These are phyloP conservation scores for Penicillium olsonii DNA, from an alignment of 2,329 filamentous ascomycete genomes.

Conservation along the genomic window DNA sequence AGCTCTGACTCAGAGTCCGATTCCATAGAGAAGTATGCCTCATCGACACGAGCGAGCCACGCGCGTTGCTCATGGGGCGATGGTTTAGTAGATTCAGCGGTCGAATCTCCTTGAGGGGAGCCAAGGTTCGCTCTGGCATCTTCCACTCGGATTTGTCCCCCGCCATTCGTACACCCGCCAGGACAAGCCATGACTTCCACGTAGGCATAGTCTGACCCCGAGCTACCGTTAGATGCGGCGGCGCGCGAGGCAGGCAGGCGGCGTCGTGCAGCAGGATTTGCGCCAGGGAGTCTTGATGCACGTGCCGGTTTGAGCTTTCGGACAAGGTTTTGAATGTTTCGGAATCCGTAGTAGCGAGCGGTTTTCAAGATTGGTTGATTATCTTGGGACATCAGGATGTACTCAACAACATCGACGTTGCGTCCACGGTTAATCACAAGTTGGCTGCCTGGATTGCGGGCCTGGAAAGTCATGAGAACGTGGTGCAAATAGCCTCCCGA, in stretches of 20 bases:
- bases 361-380: slow-evolving; percentile 70
- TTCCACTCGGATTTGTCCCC: slow-evolving; percentile 89
- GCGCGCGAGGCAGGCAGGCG: slow-evolving; percentile 35
- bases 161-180: slow-evolving; percentile 97
- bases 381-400: slow-evolving; percentile 62
- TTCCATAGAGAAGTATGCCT: slow-evolving; percentile 83
- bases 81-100: slow-evolving; percentile 52
- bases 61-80: slow-evolving; percentile 80
- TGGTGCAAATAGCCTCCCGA: slow-evolving; percentile 89
- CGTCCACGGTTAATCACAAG: slow-evolving; percentile 74
- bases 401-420: slow-evolving; percentile 90
- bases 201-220: slow-evolving; percentile 73
- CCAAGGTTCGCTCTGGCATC: slow-evolving; percentile 57
- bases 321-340: slow-evolving; percentile 97
- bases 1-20: slow-evolving; percentile 50
- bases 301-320: slow-evolving; percentile 82
- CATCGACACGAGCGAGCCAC: slow-evolving; percentile 80
- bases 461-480: slow-evolving; percentile 73
- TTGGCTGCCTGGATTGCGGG: slow-evolving; percentile 68
- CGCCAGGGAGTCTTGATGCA: slow-evolving; percentile 77
- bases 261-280: slow-evolving; percentile 48
- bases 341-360: slow-evolving; percentile 93
- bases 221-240: slow-evolving; percentile 27
- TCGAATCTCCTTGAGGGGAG: slow-evolving; percentile 17
- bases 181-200: slow-evolving; percentile 99